Percentiles rank a stretch among this genome's conserved stretches.
Evolutionary conservation across 176 grass and related monocot species (phyloP).

Genomic region (Carex cristatella): DNA sequence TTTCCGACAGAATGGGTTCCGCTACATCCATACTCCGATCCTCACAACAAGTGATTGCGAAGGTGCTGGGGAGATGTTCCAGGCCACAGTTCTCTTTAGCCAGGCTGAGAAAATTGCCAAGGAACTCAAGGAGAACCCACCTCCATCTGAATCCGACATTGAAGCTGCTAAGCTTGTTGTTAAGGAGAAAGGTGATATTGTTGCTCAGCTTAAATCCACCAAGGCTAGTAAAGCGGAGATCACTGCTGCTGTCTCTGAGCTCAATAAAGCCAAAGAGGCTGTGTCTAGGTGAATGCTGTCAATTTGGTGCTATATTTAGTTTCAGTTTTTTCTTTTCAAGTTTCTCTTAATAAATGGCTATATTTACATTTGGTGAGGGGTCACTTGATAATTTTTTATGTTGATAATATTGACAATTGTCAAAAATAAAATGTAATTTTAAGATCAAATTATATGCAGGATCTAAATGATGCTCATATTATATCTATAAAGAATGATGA

Average conservation of each 20-base stretch:
- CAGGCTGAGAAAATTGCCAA: conserved; percentile 78
- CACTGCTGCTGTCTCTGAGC: conserved; percentile 50
- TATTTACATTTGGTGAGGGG: neutral
- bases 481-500: conserved; percentile 2
- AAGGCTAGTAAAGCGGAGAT: conserved; percentile 67
- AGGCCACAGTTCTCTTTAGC: conserved; percentile 74
- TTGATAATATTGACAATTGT: neutral
- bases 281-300: neutral
- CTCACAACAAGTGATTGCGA: conserved; percentile 93
- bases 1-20: conserved; percentile 63
- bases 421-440: neutral
- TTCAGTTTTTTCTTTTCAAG: neutral
- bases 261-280: conserved; percentile 60
- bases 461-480: neutral
- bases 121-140: conserved; percentile 65
- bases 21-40: conserved; percentile 88
- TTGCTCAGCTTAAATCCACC: conserved; percentile 59
- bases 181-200: conserved; percentile 58
- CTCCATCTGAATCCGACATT: conserved; percentile 64
- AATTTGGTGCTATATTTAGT: neutral
- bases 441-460: neutral
- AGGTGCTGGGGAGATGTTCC: conserved; percentile 98
- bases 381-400: neutral
- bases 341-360: neutral
- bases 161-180: conserved; percentile 58